Conservation (phyloP, 345 rosid genomes). For the Hibiscus tridactylites region DNA sequence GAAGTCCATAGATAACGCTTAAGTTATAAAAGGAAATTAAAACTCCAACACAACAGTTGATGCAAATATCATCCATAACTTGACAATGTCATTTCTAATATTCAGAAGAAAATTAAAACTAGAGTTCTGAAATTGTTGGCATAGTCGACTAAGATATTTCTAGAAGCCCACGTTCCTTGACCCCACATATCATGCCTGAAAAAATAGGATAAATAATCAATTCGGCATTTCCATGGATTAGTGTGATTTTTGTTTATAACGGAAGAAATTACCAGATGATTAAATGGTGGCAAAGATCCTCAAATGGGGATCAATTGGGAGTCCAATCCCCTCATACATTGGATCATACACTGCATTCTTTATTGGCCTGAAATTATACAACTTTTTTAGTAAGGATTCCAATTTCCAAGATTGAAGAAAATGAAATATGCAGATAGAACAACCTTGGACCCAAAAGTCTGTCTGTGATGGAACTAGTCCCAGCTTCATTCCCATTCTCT, state of each 20-base stretch:
- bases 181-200: background rate
- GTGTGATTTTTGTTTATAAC: background rate
- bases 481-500: background rate
- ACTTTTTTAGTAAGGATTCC: background rate
- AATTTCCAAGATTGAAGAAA: background rate
- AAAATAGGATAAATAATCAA: background rate
- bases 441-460: background rate
- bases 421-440: background rate
- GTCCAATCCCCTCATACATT: constrained; percentile 22
- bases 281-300: constrained; percentile 12
- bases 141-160: background rate
- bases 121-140: background rate
- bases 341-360: constrained; percentile 27
- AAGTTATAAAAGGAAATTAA: background rate
- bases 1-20: background rate
- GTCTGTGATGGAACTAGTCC: background rate
- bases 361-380: constrained; percentile 3
- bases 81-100: background rate
- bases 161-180: background rate
- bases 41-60: background rate
- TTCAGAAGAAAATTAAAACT: background rate
- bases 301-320: constrained; percentile 35
- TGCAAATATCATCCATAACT: background rate
- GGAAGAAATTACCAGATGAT: background rate
- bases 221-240: background rate